Percentiles rank a stretch among this genome's conserved stretches.
Conservation (phyloP, 2,329 filamentous ascomycete genomes). For the Daldinia sp. region DNA sequence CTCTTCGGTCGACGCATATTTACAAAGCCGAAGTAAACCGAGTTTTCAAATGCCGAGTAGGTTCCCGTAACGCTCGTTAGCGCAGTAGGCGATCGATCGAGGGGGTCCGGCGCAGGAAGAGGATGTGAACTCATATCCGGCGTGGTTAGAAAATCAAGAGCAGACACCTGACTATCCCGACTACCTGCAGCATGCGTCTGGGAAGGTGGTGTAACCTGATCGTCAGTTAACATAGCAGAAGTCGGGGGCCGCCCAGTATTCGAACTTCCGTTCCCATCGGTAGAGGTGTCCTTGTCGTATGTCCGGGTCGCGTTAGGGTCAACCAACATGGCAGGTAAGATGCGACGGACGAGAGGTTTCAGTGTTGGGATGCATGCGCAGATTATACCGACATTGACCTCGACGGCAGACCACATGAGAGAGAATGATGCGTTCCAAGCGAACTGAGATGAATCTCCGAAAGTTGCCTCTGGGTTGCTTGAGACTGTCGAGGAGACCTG, state of each 20-base stretch:
- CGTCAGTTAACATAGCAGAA: constrained; percentile 24
- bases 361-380: constrained; percentile 93
- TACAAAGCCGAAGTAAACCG: constrained; percentile 81
- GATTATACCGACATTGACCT: constrained; percentile 90
- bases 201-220: constrained; percentile 29
- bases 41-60: constrained; percentile 56
- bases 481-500: constrained; percentile 55
- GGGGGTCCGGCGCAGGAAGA: constrained; percentile 22
- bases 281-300: constrained; percentile 42
- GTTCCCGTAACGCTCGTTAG: constrained; percentile 54
- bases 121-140: constrained; percentile 51
- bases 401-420: constrained; percentile 93
- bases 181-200: constrained; percentile 37
- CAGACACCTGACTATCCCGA: constrained; percentile 51
- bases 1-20: constrained; percentile 77
- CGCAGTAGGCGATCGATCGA: constrained; percentile 47
- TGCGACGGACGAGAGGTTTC: constrained; percentile 82
- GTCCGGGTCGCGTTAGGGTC: constrained; percentile 61
- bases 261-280: constrained; percentile 42
- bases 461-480: constrained; percentile 57
- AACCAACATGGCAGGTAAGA: constrained; percentile 68
- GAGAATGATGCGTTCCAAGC: constrained; percentile 83
- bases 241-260: constrained; percentile 39
- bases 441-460: constrained; percentile 67
- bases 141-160: constrained; percentile 62